A percentile compares a stretch with the other conserved stretches of the same genome.
Conservation (phyloP, 1,284 basidiomycete genomes). For the Amylostereum chailletii region DNA sequence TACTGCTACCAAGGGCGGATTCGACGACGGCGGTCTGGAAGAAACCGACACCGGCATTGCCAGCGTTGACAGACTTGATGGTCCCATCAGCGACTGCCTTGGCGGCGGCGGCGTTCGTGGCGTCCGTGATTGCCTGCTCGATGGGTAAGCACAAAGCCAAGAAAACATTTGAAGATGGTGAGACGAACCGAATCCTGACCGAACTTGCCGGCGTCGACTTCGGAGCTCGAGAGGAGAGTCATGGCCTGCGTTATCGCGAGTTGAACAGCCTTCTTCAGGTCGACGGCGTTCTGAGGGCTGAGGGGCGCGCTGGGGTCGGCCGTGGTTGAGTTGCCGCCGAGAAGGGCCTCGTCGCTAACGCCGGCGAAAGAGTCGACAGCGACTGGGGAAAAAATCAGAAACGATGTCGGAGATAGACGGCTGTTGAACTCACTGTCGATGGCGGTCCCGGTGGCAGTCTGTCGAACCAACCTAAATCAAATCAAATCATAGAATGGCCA, state of each 20-base stretch:
- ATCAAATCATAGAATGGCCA: too few species aligned
- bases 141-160: background rate
- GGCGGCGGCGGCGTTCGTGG: constrained; percentile 1
- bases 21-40: constrained; percentile 3
- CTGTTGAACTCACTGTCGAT: constrained; percentile 1
- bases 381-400: background rate
- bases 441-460: constrained; percentile 2
- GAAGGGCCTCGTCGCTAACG: background rate
- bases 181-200: constrained; percentile 1
- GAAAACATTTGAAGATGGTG: background rate
- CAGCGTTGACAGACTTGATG: constrained; percentile 1
- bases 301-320: background rate
- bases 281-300: constrained; percentile 2
- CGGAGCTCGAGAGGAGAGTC: background rate
- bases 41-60: constrained; percentile 5
- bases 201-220: constrained; percentile 1
- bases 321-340: constrained; percentile 3
- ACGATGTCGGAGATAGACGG: too few species aligned
- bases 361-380: background rate
- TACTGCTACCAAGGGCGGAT: background rate
- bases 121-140: background rate
- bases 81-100: background rate
- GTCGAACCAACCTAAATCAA: too few species aligned
- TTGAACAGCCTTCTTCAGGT: constrained; percentile 6
- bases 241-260: background rate